Evolutionary conservation across 306 rosid genomes (phyloP).

Genomic region (Dalbergia oliveri): DNA sequence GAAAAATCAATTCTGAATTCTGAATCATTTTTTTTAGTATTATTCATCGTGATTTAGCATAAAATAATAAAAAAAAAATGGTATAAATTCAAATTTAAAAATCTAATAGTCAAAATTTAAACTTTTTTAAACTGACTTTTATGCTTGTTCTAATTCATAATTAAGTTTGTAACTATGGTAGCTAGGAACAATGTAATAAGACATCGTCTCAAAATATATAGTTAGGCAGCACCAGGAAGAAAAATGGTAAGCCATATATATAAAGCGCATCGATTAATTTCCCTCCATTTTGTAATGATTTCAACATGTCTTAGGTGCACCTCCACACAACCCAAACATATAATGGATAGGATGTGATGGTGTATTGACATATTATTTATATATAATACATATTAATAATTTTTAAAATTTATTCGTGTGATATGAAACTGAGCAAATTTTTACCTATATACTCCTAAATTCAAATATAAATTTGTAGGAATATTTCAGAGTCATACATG

Average conservation of each 20-base stretch:
- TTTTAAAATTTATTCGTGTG: too few relatives aligned
- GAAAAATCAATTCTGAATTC: background rate
- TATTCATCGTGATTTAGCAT: background rate
- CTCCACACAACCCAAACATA: too few relatives aligned
- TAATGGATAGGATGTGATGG: too few relatives aligned
- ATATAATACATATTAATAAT: too few relatives aligned
- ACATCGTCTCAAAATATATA: background rate
- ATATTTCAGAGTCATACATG: too few relatives aligned
- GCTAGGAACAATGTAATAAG: background rate
- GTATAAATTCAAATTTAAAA: background rate
- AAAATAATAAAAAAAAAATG: background rate
- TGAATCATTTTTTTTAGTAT: background rate
- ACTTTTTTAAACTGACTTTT: background rate
- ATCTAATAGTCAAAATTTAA: background rate
- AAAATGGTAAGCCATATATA: background rate
- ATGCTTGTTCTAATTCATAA: background rate
- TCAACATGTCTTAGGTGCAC: background rate
- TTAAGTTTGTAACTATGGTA: background rate
- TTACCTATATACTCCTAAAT: too few relatives aligned
- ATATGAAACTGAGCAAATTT: too few relatives aligned
- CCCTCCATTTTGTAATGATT: background rate
- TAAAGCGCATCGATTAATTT: background rate
- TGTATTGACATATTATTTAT: too few relatives aligned
- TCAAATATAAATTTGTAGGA: too few relatives aligned
- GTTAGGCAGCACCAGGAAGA: background rate